A percentile compares a stretch with the other conserved stretches of the same genome.
These are phyloP conservation scores for Stachybotrys elegans DNA, from an alignment of 2,329 filamentous ascomycete species.

Conservation along the genomic window DNA sequence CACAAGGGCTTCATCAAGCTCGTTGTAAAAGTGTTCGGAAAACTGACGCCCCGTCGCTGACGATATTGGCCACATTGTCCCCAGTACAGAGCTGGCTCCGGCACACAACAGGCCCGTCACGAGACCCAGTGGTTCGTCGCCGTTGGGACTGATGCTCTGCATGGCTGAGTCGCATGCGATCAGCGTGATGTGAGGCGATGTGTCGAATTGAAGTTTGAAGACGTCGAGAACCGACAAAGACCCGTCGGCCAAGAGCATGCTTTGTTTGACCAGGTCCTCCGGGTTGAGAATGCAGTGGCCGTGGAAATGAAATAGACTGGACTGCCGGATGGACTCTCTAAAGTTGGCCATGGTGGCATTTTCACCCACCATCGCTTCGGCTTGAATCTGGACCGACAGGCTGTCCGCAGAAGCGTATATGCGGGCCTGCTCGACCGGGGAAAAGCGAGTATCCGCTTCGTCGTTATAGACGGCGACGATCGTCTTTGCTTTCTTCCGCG, in stretches of 20 bases:
- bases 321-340: neutral
- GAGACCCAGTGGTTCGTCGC: conserved; percentile 3
- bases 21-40: neutral
- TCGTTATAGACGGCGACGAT: neutral
- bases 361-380: neutral
- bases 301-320: conserved; percentile 3
- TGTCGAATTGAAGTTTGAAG: neutral
- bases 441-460: neutral
- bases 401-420: neutral
- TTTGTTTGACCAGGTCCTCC: neutral
- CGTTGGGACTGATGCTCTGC: neutral
- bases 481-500: neutral
- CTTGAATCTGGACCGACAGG: neutral
- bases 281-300: conserved; percentile 3
- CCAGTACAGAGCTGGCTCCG: conserved; percentile 1
- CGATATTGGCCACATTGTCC: conserved; percentile 1
- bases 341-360: neutral
- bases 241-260: neutral
- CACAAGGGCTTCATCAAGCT: neutral
- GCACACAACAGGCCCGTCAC: conserved; percentile 1
- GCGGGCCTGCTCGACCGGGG: neutral
- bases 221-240: neutral
- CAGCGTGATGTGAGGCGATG: conserved; percentile 1
- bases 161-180: conserved; percentile 3
- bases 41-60: neutral